These are phyloP conservation scores for Trametopsis cervina DNA, from an alignment of 768 basidiomycete genomes.

Conservation along the genomic window DNA sequence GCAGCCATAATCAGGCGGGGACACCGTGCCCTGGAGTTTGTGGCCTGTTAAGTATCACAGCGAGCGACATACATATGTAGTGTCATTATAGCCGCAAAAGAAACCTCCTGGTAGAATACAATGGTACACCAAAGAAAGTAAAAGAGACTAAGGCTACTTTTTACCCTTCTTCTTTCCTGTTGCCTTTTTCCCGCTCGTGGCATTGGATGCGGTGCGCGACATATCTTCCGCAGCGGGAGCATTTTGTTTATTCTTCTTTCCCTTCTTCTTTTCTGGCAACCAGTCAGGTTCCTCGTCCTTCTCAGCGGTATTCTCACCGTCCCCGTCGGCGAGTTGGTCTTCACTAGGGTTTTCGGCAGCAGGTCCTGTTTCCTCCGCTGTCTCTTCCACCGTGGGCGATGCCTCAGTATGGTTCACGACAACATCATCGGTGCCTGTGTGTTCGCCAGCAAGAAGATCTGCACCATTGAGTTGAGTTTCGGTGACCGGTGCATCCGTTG, in stretches of 20 bases:
- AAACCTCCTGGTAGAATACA: too few relatives aligned
- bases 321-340: constrained; percentile 1
- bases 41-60: too few relatives aligned
- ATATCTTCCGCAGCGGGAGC: constrained; percentile 10
- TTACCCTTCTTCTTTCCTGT: constrained; percentile 15
- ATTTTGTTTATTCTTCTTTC: constrained; percentile 13
- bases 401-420: not conserved
- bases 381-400: constrained; percentile 1
- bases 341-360: constrained; percentile 8
- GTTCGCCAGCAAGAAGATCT: not conserved
- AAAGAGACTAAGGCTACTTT: too few relatives aligned
- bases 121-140: too few relatives aligned
- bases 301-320: not conserved
- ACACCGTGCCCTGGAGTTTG: too few relatives aligned
- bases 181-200: not conserved
- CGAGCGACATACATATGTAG: too few relatives aligned
- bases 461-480: not conserved
- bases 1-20: too few relatives aligned
- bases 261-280: constrained; percentile 15
- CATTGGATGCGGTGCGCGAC: constrained; percentile 13
- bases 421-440: constrained; percentile 1
- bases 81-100: too few relatives aligned
- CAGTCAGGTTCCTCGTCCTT: constrained; percentile 3
- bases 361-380: constrained; percentile 1
- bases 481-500: not conserved